Evolutionary conservation across 495 filamentous ascomycete genomes (phyloP).

Genomic region (Articulospora tetracladia): DNA sequence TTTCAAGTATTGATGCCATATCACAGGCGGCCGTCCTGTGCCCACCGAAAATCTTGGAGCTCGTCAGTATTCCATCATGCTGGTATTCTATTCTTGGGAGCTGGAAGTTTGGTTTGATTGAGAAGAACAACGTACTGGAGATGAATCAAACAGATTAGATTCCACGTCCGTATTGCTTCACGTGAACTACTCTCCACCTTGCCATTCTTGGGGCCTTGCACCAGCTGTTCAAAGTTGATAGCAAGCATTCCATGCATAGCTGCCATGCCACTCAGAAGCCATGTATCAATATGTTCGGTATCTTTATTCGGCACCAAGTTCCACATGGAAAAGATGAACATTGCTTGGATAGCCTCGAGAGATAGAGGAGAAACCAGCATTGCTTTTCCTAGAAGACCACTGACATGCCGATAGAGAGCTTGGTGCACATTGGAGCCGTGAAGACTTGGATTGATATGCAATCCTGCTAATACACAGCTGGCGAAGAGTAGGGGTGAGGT

Average conservation of each 20-base stretch:
- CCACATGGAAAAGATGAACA: constrained; percentile 6
- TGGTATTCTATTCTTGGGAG: too few relatives aligned
- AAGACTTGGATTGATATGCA: constrained; percentile 4
- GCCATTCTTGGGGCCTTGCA: background rate
- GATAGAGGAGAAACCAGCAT: constrained; percentile 4
- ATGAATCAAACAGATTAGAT: constrained; percentile 1
- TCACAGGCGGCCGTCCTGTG: background rate
- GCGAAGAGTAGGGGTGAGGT: background rate
- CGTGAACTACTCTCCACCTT: background rate
- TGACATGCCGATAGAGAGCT: constrained; percentile 3
- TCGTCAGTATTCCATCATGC: too few relatives aligned
- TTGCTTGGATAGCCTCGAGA: constrained; percentile 1
- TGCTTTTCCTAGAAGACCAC: background rate
- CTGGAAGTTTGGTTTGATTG: background rate
- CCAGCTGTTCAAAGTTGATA: constrained; percentile 4
- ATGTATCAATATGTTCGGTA: constrained; percentile 2
- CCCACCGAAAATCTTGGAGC: background rate
- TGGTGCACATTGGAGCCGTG: constrained; percentile 2
- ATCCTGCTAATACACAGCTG: background rate
- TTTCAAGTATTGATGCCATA: constrained; percentile 3
- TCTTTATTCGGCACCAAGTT: constrained; percentile 4
- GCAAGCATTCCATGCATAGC: constrained; percentile 7
- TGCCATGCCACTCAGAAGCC: constrained; percentile 1
- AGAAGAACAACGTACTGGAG: background rate
- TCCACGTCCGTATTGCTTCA: background rate